Evolutionary conservation across 805 yeast species (phyloP).

Genomic region (Candida bentonensis): DNA sequence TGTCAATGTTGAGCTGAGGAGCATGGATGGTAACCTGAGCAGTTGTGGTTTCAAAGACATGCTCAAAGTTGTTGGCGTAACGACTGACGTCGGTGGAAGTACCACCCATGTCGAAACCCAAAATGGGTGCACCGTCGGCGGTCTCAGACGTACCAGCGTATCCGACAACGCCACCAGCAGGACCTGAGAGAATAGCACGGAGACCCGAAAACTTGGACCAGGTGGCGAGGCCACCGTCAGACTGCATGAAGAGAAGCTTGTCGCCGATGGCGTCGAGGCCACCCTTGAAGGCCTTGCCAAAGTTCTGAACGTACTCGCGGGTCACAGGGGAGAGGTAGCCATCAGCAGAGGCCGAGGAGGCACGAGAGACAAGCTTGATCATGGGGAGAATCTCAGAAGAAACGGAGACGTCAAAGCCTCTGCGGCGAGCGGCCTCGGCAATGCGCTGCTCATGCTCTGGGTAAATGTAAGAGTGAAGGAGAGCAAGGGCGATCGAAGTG

Average conservation of each 20-base stretch:
- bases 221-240: conserved; percentile 89
- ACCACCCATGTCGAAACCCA: conserved; percentile 88
- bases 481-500: conserved; percentile 54
- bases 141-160: conserved; percentile 69
- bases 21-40: conserved; percentile 77
- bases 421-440: conserved; percentile 42
- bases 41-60: conserved; percentile 69
- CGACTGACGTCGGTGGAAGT: conserved; percentile 79
- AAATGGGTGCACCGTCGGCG: conserved; percentile 31
- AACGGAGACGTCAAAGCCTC: conserved; percentile 64
- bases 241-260: conserved; percentile 62
- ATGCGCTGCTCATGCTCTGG: conserved; percentile 53
- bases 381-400: conserved; percentile 62
- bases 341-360: conserved; percentile 68
- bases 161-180: conserved; percentile 97
- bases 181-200: conserved; percentile 82
- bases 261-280: conserved; percentile 28
- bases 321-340: conserved; percentile 76
- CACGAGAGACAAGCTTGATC: conserved; percentile 63
- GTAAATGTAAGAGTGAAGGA: conserved; percentile 60
- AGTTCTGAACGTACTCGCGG: conserved; percentile 44
- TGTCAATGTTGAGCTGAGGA: conserved; percentile 69
- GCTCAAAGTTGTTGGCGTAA: conserved; percentile 55
- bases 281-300: conserved; percentile 46
- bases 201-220: conserved; percentile 76